A percentile compares a stretch with the other conserved stretches of the same genome.
Evolutionary conservation across 106 monocot species (phyloP).

Genomic region (Dendrobium officinale): DNA sequence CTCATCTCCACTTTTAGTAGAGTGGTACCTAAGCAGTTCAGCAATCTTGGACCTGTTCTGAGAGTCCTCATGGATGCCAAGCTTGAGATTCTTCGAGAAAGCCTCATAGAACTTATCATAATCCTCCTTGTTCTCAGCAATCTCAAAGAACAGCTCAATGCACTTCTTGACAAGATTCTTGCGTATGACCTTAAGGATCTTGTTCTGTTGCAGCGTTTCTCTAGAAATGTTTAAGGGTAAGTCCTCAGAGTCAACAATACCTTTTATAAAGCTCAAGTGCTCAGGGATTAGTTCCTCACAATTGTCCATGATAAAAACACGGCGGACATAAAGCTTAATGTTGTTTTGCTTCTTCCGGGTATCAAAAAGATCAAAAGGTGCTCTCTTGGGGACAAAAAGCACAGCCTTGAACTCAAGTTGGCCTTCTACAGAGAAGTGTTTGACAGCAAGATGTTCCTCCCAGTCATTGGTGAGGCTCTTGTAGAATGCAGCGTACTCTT

Average conservation of each 20-base stretch:
- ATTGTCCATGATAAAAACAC: constrained; percentile 86
- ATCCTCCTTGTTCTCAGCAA: constrained; percentile 86
- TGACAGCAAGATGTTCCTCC: constrained; percentile 72
- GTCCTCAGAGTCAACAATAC: constrained; percentile 76
- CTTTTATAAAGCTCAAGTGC: constrained; percentile 66
- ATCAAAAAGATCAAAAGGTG: constrained; percentile 76
- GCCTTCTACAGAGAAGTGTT: constrained; percentile 80
- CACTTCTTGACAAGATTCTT: constrained; percentile 85
- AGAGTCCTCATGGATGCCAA: constrained; percentile 71
- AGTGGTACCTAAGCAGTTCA: constrained; percentile 70
- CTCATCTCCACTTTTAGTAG: constrained; percentile 76
- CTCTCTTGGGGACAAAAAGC: constrained; percentile 68
- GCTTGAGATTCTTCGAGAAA: constrained; percentile 81
- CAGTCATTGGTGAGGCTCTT: constrained; percentile 84
- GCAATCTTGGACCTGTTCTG: constrained; percentile 59
- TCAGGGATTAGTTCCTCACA: constrained; percentile 76
- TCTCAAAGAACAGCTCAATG: constrained; percentile 73
- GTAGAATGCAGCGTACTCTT: constrained; percentile 81
- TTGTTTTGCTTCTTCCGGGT: constrained; percentile 74
- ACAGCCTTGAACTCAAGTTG: constrained; percentile 79
- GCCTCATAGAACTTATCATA: constrained; percentile 80
- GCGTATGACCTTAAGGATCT: constrained; percentile 76
- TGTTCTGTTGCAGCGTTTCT: constrained; percentile 76
- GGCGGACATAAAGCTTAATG: constrained; percentile 76
- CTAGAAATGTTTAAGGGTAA: constrained; percentile 71